Percentiles rank a stretch among this genome's conserved stretches.
Evolutionary conservation across 208 protist species (phyloP).

Genomic region (Leishmania gerbilli): DNA sequence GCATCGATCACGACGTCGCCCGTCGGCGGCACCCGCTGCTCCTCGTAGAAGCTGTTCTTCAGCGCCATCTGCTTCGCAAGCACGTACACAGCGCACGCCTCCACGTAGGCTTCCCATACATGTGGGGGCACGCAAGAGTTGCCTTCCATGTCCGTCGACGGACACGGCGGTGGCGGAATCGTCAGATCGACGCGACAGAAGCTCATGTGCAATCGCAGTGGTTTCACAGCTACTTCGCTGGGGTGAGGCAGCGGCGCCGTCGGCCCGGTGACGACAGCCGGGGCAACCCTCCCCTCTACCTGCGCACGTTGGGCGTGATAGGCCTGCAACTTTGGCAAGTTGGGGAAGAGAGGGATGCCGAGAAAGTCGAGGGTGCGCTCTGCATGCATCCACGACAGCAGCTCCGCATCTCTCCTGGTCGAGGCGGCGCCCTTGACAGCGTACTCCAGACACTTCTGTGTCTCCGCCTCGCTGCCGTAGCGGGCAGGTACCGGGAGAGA

Average conservation of each 20-base stretch:
- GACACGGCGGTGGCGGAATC: slow-evolving; percentile 1
- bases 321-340: slow-evolving; percentile 76
- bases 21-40: slow-evolving; percentile 64
- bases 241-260: background rate
- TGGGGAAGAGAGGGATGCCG: slow-evolving; percentile 78
- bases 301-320: slow-evolving; percentile 62
- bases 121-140: background rate
- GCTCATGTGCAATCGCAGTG: slow-evolving; percentile 13
- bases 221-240: slow-evolving; percentile 1
- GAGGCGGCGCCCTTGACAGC: slow-evolving; percentile 56
- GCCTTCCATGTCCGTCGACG: background rate
- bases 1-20: slow-evolving; percentile 66
- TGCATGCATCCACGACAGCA: slow-evolving; percentile 91
- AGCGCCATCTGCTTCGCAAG: slow-evolving; percentile 36
- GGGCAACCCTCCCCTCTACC: slow-evolving; percentile 46
- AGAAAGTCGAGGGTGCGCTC: slow-evolving; percentile 76
- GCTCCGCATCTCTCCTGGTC: slow-evolving; percentile 83
- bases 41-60: slow-evolving; percentile 62
- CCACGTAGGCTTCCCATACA: slow-evolving; percentile 66
- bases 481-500: slow-evolving; percentile 43
- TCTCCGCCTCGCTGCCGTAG: slow-evolving; percentile 6
- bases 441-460: slow-evolving; percentile 10
- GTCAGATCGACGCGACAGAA: background rate
- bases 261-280: slow-evolving; percentile 18
- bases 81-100: slow-evolving; percentile 68